A percentile compares a stretch with the other conserved stretches of the same genome.
Conservation (phyloP, 768 basidiomycete species). For the Tylopilus sp. region DNA sequence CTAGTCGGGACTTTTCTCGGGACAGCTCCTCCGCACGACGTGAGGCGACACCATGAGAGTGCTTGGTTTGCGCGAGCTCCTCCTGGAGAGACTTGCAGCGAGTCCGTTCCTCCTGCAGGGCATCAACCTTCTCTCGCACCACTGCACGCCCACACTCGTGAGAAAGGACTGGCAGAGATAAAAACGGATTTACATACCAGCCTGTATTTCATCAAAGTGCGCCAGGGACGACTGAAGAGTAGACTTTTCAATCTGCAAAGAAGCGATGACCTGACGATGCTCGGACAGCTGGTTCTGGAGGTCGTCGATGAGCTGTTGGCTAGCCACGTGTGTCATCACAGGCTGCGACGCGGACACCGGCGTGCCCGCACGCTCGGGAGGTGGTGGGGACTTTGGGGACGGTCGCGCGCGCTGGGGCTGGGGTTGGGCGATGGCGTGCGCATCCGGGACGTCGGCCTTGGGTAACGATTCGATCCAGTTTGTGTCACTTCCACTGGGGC, state of each 20-base stretch:
- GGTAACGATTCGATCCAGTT: slow-evolving; percentile 65
- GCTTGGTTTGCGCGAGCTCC: slow-evolving; percentile 20
- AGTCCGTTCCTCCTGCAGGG: slow-evolving; percentile 19
- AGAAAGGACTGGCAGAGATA: neutral
- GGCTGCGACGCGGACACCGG: slow-evolving; percentile 5
- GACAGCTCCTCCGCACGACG: slow-evolving; percentile 19
- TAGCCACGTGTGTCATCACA: neutral
- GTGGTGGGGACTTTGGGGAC: slow-evolving; percentile 16
- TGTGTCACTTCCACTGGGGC: slow-evolving; percentile 38
- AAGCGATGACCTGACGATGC: slow-evolving; percentile 14
- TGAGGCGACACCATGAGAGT: slow-evolving; percentile 4
- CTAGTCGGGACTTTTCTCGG: slow-evolving; percentile 24
- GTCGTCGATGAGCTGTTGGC: slow-evolving; percentile 10
- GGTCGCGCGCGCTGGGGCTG: slow-evolving; percentile 22
- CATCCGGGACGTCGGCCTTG: slow-evolving; percentile 35
- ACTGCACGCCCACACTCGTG: slow-evolving; percentile 12
- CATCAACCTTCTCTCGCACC: slow-evolving; percentile 8
- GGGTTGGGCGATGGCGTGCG: slow-evolving; percentile 33
- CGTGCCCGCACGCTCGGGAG: slow-evolving; percentile 10
- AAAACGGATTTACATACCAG: slow-evolving; percentile 21
- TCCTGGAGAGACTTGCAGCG: slow-evolving; percentile 18
- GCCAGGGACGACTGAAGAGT: slow-evolving; percentile 25
- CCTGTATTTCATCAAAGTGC: slow-evolving; percentile 30
- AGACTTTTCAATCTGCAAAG: slow-evolving; percentile 26
- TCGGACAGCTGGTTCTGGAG: slow-evolving; percentile 16